These are phyloP conservation scores for Leishmania tropica DNA, from an alignment of 208 protist genomes.

Conservation along the genomic window DNA sequence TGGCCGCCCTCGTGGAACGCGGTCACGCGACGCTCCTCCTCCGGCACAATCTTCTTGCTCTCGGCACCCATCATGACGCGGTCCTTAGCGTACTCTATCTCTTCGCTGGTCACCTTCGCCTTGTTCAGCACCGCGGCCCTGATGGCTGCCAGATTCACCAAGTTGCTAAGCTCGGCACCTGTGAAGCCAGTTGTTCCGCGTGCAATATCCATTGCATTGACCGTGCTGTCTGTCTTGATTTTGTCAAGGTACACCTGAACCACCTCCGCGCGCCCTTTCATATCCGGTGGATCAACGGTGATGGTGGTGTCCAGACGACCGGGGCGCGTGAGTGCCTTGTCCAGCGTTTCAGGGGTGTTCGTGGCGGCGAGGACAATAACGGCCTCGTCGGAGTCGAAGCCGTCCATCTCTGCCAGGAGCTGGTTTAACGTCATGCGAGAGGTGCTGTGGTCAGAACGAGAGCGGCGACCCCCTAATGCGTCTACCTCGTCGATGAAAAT, in stretches of 20 bases:
- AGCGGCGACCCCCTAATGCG: conserved; percentile 91
- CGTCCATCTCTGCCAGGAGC: conserved; percentile 97
- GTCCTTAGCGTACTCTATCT: conserved; percentile 93
- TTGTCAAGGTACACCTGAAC: conserved; percentile 89
- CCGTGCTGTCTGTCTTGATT: conserved; percentile 65
- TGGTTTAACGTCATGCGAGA: conserved; percentile 97
- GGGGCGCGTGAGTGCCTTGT: conserved; percentile 93
- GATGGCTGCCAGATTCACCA: conserved; percentile 94
- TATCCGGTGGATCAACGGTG: conserved; percentile 89
- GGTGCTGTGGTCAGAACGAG: conserved; percentile 60
- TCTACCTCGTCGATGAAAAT: conserved; percentile 99
- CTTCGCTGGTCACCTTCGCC: conserved; percentile 65
- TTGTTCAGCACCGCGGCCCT: conserved; percentile 86
- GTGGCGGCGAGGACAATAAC: conserved; percentile 98
- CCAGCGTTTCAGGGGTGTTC: conserved; percentile 97
- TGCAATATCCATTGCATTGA: conserved; percentile 84
- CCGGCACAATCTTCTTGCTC: too few species aligned
- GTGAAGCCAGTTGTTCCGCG: conserved; percentile 90
- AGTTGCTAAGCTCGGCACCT: conserved; percentile 91
- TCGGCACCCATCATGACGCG: too few species aligned
- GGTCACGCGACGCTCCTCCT: too few species aligned
- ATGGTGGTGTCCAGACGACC: conserved; percentile 91
- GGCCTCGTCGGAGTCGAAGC: conserved; percentile 91
- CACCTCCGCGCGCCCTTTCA: conserved; percentile 90
- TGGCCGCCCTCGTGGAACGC: too few species aligned